Evolutionary conservation across 176 grass and related monocot species (phyloP).

Genomic region (Themeda triandra): DNA sequence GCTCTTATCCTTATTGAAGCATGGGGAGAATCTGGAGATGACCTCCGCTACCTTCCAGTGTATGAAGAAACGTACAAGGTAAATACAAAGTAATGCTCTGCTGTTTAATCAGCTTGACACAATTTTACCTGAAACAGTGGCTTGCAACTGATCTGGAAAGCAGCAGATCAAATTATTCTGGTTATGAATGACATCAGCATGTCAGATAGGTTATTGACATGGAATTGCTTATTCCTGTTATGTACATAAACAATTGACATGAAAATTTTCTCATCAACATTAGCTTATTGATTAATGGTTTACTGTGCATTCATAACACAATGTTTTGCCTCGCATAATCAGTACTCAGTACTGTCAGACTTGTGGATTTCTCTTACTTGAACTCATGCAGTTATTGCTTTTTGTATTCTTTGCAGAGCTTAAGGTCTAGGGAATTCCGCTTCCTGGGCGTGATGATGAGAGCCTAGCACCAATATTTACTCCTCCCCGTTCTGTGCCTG

Average conservation of each 20-base stretch:
- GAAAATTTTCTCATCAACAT: not conserved
- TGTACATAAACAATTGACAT: not conserved
- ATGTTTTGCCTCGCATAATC: not conserved
- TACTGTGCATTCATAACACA: not conserved
- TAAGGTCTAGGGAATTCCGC: constrained; percentile 80
- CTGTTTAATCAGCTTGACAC: not conserved
- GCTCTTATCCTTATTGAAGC: constrained; percentile 83
- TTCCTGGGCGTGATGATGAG: constrained; percentile 76
- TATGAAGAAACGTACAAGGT: constrained; percentile 97
- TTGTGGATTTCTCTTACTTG: not conserved
- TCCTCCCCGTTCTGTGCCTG: constrained; percentile 51
- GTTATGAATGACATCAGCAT: not conserved
- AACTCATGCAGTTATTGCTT: not conserved
- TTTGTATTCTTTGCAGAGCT: constrained; percentile 56
- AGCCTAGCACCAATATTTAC: constrained; percentile 95
- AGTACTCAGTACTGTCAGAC: not conserved
- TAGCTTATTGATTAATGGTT: not conserved
- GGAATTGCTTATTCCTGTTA: not conserved
- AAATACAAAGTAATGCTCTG: constrained; percentile 16
- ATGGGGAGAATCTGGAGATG: constrained; percentile 81
- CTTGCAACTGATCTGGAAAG: not conserved
- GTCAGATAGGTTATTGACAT: not conserved
- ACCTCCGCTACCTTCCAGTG: constrained; percentile 80
- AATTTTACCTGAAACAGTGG: not conserved
- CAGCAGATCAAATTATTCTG: not conserved